Evolutionary conservation across 176 grass and related monocot genomes (phyloP).

Genomic region (Alloteropsis semialata): DNA sequence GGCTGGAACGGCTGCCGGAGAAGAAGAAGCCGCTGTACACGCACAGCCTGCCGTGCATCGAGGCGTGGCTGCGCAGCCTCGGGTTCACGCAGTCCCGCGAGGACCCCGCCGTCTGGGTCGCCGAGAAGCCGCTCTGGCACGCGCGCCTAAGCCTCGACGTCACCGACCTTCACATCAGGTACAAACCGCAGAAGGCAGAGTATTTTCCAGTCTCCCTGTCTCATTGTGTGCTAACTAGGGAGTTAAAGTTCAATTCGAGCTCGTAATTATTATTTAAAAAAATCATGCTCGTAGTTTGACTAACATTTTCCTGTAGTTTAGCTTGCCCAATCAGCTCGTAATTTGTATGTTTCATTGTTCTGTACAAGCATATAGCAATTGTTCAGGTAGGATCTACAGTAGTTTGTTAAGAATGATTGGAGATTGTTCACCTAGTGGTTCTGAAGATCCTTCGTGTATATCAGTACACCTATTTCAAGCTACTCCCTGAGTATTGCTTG

Average conservation of each 20-base stretch:
- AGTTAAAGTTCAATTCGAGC: not conserved
- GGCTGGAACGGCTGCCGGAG: slow-evolving; percentile 84
- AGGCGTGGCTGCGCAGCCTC: slow-evolving; percentile 74
- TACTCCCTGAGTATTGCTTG: not conserved
- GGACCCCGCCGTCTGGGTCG: slow-evolving; percentile 69
- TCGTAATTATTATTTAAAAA: not conserved
- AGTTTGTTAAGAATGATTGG: not conserved
- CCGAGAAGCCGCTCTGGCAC: slow-evolving; percentile 82
- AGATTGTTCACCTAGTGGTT: not conserved
- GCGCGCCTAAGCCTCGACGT: slow-evolving; percentile 79
- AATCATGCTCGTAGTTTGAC: not conserved
- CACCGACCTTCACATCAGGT: slow-evolving; percentile 88
- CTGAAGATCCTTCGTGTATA: not conserved
- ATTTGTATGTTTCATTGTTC: not conserved
- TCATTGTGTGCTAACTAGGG: not conserved
- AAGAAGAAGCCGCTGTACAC: slow-evolving; percentile 92
- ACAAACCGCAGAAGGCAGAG: not conserved
- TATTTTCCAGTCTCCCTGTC: not conserved
- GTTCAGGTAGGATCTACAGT: not conserved
- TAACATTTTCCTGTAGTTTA: not conserved
- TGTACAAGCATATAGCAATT: not conserved
- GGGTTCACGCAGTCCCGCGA: slow-evolving; percentile 73
- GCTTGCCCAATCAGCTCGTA: not conserved
- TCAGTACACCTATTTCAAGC: not conserved
- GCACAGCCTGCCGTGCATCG: slow-evolving; percentile 90